Conservation (phyloP, 2,329 filamentous ascomycete species). For the Aspergillus sp. region DNA sequence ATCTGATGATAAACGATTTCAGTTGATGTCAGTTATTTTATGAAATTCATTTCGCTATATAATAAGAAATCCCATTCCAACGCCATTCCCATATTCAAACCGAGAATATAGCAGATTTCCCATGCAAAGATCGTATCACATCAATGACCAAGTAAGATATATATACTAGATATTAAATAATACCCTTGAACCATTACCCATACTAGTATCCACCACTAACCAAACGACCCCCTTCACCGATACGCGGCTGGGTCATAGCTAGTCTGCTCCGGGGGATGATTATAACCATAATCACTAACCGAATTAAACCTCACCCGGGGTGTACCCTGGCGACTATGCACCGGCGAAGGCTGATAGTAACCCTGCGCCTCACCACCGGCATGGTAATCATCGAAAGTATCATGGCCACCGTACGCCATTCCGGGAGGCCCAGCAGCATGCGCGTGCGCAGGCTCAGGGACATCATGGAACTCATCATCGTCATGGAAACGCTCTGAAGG, state of each 20-base stretch:
- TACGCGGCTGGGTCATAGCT: constrained; percentile 31
- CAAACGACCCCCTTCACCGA: constrained; percentile 16
- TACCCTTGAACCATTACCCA: background rate
- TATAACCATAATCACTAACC: constrained; percentile 19
- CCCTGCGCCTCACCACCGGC: constrained; percentile 20
- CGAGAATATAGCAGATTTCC: background rate
- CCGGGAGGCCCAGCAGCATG: no score
- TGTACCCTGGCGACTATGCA: constrained; percentile 11
- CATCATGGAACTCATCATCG: no score
- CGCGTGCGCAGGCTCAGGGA: no score
- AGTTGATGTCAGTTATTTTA: background rate
- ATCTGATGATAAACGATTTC: background rate
- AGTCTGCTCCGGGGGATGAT: constrained; percentile 25
- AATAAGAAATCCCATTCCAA: background rate
- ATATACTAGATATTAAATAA: background rate
- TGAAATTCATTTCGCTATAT: background rate
- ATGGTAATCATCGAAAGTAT: constrained; percentile 15
- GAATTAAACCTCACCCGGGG: constrained; percentile 16
- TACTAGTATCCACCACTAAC: background rate
- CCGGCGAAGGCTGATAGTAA: constrained; percentile 24
- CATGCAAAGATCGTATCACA: constrained; percentile 8
- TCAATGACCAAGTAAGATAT: constrained; percentile 1
- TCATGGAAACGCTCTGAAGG: no score
- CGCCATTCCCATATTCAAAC: background rate
- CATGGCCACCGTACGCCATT: background rate